phyloP scores from a whole-genome alignment of 352 stramenopile genomes.

The Globisporangium paroecandrum region DNA sequence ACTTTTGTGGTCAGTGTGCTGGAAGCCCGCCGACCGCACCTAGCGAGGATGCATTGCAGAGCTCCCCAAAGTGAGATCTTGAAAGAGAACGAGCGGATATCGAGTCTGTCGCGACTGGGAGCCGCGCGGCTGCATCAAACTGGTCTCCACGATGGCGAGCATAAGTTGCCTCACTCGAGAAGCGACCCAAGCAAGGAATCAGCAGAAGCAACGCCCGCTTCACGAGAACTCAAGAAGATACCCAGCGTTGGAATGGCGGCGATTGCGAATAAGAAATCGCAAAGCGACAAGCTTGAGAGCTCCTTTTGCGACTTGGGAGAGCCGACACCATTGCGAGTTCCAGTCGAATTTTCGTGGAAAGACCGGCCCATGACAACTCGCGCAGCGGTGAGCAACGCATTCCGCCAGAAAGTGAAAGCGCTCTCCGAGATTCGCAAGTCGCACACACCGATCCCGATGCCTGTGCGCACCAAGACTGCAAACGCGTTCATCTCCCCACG shows the following conservation, averaged over 20 bases:
- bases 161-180: background rate
- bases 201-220: background rate
- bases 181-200: background rate
- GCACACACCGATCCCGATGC: slow-evolving; percentile 16
- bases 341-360: slow-evolving; percentile 37
- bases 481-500: slow-evolving; percentile 40
- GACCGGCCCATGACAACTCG: slow-evolving; percentile 46
- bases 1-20: slow-evolving; percentile 66
- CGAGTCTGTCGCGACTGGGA: slow-evolving; percentile 3
- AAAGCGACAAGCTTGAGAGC: background rate
- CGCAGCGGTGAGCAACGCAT: slow-evolving; percentile 46
- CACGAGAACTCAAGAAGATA: slow-evolving; percentile 4
- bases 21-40: slow-evolving; percentile 41
- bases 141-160: background rate
- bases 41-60: slow-evolving; percentile 41
- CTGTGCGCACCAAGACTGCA: slow-evolving; percentile 3
- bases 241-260: background rate
- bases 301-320: background rate
- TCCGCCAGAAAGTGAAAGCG: slow-evolving; percentile 38
- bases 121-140: background rate
- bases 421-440: slow-evolving; percentile 27
- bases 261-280: slow-evolving; percentile 9
- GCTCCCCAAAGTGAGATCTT: slow-evolving; percentile 30
- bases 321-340: background rate
- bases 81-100: slow-evolving; percentile 24